phyloP scores from a whole-genome alignment of 2,329 filamentous ascomycete species.

The Colletotrichum salicis region DNA sequence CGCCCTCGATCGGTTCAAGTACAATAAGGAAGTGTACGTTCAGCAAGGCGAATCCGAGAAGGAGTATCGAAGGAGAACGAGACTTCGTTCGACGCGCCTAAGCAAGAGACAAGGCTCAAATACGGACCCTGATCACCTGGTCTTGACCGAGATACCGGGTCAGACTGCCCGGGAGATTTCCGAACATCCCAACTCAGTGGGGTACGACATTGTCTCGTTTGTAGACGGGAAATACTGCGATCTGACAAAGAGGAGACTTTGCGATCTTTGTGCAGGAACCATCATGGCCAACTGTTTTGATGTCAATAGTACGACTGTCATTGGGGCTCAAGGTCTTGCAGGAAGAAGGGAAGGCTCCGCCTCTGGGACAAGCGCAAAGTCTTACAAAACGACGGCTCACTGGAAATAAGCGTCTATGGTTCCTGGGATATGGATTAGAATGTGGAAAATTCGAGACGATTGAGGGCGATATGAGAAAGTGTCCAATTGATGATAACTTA shows the following conservation, averaged over 20 bases:
- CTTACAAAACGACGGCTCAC: not conserved
- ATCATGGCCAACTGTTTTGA: slow-evolving; percentile 17
- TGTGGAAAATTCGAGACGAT: too few species aligned
- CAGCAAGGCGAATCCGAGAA: slow-evolving; percentile 10
- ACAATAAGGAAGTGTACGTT: slow-evolving; percentile 29
- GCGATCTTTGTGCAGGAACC: slow-evolving; percentile 2
- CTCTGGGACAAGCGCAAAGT: not conserved
- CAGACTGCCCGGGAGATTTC: slow-evolving; percentile 20
- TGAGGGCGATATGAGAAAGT: not conserved
- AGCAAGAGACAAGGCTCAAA: slow-evolving; percentile 5
- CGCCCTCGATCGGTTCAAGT: slow-evolving; percentile 30
- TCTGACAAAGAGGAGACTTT: not conserved
- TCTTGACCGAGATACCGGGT: slow-evolving; percentile 14
- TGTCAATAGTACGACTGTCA: not conserved
- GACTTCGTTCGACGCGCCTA: not conserved
- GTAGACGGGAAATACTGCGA: slow-evolving; percentile 26
- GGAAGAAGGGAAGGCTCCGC: not conserved
- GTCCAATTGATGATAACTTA: not conserved
- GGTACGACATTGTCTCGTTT: slow-evolving; percentile 22
- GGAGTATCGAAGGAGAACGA: not conserved
- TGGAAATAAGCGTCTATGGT: not conserved
- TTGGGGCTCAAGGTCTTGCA: not conserved
- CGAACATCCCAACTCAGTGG: slow-evolving; percentile 8
- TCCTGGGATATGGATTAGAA: too few species aligned
- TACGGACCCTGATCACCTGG: slow-evolving; percentile 8